A percentile compares a stretch with the other conserved stretches of the same genome.
Evolutionary conservation across 352 stramenopile species (phyloP).

Genomic region (Peronospora tabacina): DNA sequence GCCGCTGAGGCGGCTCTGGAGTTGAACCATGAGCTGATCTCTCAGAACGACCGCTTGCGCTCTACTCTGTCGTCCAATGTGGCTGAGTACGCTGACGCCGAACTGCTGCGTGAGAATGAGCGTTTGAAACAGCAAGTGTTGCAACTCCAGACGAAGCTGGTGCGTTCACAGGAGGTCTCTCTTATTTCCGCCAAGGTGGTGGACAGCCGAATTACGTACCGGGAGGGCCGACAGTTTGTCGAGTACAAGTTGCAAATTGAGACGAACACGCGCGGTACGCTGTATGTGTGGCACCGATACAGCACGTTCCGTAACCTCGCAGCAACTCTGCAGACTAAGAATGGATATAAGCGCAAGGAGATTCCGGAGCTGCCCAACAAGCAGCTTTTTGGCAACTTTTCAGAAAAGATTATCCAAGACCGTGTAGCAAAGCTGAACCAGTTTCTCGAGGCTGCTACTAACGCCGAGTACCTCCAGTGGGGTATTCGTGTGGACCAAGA

Average conservation of each 20-base stretch:
- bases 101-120: constrained; percentile 61
- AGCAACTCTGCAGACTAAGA: constrained; percentile 65
- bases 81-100: constrained; percentile 57
- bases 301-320: constrained; percentile 73
- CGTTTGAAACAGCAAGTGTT: constrained; percentile 63
- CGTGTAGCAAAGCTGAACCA: constrained; percentile 64
- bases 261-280: constrained; percentile 54
- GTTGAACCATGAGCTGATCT: constrained; percentile 51
- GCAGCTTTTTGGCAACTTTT: constrained; percentile 65
- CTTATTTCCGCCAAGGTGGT: constrained; percentile 65
- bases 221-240: constrained; percentile 59
- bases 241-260: constrained; percentile 75
- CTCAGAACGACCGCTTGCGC: constrained; percentile 57
- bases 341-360: constrained; percentile 64
- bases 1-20: constrained; percentile 50
- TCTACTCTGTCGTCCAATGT: constrained; percentile 59
- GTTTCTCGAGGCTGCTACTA: constrained; percentile 65
- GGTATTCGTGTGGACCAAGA: constrained; percentile 68
- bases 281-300: constrained; percentile 73
- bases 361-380: constrained; percentile 70
- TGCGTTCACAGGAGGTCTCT: constrained; percentile 55
- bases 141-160: constrained; percentile 62
- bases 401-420: constrained; percentile 70
- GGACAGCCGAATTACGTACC: constrained; percentile 59
- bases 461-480: constrained; percentile 68